A percentile compares a stretch with the other conserved stretches of the same genome.
Evolutionary conservation across 768 basidiomycete species (phyloP).

Genomic region (Boletus rubroflammeus): DNA sequence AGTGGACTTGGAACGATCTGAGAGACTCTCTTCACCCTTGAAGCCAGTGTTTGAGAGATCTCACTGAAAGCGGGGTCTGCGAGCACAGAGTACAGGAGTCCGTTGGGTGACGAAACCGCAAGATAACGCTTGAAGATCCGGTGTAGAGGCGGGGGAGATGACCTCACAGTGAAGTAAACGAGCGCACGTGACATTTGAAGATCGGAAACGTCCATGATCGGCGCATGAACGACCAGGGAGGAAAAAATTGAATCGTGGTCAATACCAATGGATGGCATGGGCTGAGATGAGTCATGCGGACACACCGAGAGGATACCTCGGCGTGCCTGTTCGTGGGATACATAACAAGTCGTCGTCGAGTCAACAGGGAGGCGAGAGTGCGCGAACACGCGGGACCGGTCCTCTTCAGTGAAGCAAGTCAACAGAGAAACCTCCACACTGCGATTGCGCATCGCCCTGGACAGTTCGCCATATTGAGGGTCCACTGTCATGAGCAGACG

Average conservation of each 20-base stretch:
- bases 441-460: conserved; percentile 97
- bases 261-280: conserved; percentile 38
- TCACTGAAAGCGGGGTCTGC: conserved; percentile 14
- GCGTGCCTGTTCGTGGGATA: conserved; percentile 23
- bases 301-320: conserved; percentile 18
- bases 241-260: conserved; percentile 50
- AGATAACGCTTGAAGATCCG: conserved; percentile 26
- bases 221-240: conserved; percentile 38
- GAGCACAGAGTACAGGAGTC: conserved; percentile 18
- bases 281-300: not conserved
- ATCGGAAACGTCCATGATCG: conserved; percentile 25
- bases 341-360: conserved; percentile 5
- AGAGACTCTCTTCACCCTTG: conserved; percentile 11
- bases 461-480: conserved; percentile 87
- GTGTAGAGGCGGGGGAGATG: conserved; percentile 9
- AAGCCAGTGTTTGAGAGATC: conserved; percentile 10
- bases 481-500: conserved; percentile 93
- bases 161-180: conserved; percentile 27
- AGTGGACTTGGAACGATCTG: conserved; percentile 4
- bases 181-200: conserved; percentile 17
- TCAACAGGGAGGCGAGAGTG: conserved; percentile 46
- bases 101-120: conserved; percentile 3
- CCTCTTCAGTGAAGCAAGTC: conserved; percentile 38
- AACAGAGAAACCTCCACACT: conserved; percentile 79
- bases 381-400: conserved; percentile 43